Percentiles rank a stretch among this genome's conserved stretches.
These are phyloP conservation scores for Brassica rapa DNA, from an alignment of 345 rosid genomes.

Conservation along the genomic window DNA sequence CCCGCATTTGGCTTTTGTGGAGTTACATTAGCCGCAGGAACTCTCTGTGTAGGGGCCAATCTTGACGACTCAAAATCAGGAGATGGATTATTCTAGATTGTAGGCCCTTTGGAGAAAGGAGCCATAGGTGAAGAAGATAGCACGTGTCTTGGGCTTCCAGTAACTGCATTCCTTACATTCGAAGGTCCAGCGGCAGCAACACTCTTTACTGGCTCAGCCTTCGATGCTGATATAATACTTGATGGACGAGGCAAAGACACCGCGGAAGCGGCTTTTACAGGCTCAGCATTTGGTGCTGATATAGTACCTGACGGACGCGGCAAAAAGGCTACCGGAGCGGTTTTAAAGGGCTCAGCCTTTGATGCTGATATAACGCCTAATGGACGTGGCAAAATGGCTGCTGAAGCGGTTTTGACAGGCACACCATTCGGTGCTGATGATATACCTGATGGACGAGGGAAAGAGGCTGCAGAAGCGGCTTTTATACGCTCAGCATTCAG, in stretches of 20 bases:
- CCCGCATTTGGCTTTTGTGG: constrained; percentile 39
- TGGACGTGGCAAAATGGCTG: constrained; percentile 46
- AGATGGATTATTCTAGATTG: constrained; percentile 39
- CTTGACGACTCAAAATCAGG: constrained; percentile 29
- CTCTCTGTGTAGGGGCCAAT: constrained; percentile 35
- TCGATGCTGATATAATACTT: constrained; percentile 17
- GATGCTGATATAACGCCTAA: constrained; percentile 3
- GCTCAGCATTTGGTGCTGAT: constrained; percentile 18
- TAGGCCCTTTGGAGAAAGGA: constrained; percentile 46
- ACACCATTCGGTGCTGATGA: constrained; percentile 23
- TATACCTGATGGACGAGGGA: constrained; percentile 41
- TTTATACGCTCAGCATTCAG: constrained; percentile 25
- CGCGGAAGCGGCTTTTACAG: constrained; percentile 41
- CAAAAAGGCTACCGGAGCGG: constrained; percentile 45
- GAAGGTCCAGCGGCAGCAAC: constrained; percentile 29
- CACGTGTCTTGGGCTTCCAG: constrained; percentile 30
- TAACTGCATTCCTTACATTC: constrained; percentile 45
- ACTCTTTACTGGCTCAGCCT: constrained; percentile 33
- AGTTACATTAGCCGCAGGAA: constrained; percentile 34
- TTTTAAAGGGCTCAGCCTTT: constrained; percentile 16
- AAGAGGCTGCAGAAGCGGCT: constrained; percentile 44
- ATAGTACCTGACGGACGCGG: constrained; percentile 37
- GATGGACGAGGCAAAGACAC: constrained; percentile 48
- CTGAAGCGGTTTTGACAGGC: constrained; percentile 29
- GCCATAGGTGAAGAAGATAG: constrained; percentile 42